Conservation (phyloP, 2,329 filamentous ascomycete species). For the Curvularia verruculosa region DNA sequence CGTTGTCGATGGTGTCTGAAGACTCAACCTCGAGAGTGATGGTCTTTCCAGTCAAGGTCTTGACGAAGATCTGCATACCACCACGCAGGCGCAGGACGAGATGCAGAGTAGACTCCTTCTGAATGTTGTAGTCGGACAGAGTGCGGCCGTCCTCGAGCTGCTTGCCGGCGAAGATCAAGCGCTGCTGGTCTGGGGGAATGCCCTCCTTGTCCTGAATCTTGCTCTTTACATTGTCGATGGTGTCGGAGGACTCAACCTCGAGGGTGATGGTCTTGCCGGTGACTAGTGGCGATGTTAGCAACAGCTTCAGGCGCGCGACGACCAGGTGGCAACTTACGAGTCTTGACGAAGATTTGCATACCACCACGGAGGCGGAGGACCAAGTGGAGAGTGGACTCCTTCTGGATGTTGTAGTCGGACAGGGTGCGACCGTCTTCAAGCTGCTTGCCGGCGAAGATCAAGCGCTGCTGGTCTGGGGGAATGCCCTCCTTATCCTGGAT, state of each 20-base stretch:
- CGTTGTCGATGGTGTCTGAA: slow-evolving; percentile 92
- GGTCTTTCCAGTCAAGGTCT: slow-evolving; percentile 67
- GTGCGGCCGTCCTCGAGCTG: slow-evolving; percentile 64
- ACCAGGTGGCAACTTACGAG: slow-evolving; percentile 44
- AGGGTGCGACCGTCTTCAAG: slow-evolving; percentile 93
- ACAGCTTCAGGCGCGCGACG: slow-evolving; percentile 35
- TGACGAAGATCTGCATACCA: slow-evolving; percentile 68
- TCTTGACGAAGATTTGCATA: slow-evolving; percentile 69
- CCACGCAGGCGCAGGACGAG: slow-evolving; percentile 75
- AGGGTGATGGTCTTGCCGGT: slow-evolving; percentile 63
- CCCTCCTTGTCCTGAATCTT: slow-evolving; percentile 65
- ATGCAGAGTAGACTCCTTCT: slow-evolving; percentile 72
- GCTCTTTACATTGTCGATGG: slow-evolving; percentile 50
- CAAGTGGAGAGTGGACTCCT: slow-evolving; percentile 74
- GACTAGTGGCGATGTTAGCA: slow-evolving; percentile 52
- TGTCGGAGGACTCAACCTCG: slow-evolving; percentile 50
- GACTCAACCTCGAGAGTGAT: slow-evolving; percentile 71
- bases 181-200: slow-evolving; percentile 64
- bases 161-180: slow-evolving; percentile 64
- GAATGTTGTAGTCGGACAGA: slow-evolving; percentile 62
- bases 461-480: slow-evolving; percentile 92
- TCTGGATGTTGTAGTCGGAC: slow-evolving; percentile 95
- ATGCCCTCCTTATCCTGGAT: slow-evolving; percentile 99
- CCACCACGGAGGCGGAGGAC: slow-evolving; percentile 74
- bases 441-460: slow-evolving; percentile 97